Conservation (phyloP, 228 moss, liverwort and hornwort species). For the Sphagnum magellanicum region DNA sequence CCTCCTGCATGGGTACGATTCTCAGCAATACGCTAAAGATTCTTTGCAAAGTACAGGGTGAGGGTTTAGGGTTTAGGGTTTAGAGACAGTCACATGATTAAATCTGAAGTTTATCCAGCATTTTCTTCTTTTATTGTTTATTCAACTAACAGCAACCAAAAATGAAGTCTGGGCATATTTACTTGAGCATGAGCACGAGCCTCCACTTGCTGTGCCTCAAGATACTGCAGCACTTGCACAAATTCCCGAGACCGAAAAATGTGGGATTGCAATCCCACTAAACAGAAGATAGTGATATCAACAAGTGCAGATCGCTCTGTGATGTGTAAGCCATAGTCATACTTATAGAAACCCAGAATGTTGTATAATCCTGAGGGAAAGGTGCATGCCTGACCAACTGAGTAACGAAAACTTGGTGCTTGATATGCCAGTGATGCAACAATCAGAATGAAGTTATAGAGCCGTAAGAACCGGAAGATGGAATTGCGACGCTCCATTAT, state of each 20-base stretch:
- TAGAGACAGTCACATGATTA: no score
- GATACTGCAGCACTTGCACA: conserved; percentile 34
- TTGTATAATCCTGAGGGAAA: conserved; percentile 27
- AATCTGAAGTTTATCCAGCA: no score
- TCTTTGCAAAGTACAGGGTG: no score
- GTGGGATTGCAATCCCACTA: conserved; percentile 36
- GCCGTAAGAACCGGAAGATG: conserved; percentile 23
- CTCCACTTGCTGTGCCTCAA: conserved; percentile 42
- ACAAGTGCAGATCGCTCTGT: conserved; percentile 35
- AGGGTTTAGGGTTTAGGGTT: no score
- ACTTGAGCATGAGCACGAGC: conserved; percentile 46
- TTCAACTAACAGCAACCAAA: neutral
- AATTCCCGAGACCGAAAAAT: conserved; percentile 40
- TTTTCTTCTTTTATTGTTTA: neutral
- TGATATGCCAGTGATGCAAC: conserved; percentile 34
- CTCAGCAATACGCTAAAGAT: no score
- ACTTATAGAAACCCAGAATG: conserved; percentile 33
- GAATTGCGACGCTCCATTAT: conserved; percentile 31
- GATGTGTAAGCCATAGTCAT: conserved; percentile 31
- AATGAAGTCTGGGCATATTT: neutral
- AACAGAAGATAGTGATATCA: conserved; percentile 40
- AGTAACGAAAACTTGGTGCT: conserved; percentile 31
- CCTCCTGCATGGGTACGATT: conserved; percentile 12
- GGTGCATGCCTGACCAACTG: conserved; percentile 22
- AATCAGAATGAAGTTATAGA: conserved; percentile 42